Conservation (phyloP, 2,329 filamentous ascomycete genomes). For the Exophiala mesophila region DNA sequence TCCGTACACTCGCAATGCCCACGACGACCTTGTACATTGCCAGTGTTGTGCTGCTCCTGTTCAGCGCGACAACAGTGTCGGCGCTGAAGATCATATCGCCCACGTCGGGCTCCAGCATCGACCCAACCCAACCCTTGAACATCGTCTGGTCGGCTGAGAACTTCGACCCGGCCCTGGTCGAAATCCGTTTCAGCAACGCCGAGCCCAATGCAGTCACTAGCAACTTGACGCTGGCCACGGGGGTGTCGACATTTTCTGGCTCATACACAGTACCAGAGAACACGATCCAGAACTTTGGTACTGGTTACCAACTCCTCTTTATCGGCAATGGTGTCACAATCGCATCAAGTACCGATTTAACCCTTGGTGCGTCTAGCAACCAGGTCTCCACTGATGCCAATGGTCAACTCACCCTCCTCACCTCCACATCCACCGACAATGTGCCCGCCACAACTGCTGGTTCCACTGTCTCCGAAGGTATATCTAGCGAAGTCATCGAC, state of each 20-base stretch:
- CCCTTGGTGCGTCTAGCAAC: slow-evolving; percentile 1
- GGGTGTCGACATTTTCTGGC: slow-evolving; percentile 9
- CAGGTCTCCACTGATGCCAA: slow-evolving; percentile 3
- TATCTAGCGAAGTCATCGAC: slow-evolving; percentile 3
- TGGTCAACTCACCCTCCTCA: slow-evolving; percentile 9
- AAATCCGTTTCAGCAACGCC: slow-evolving; percentile 41
- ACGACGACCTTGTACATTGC: neutral
- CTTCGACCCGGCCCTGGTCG: slow-evolving; percentile 37
- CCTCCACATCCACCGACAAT: slow-evolving; percentile 1
- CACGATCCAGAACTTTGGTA: slow-evolving; percentile 7
- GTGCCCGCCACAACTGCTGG: neutral
- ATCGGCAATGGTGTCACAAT: slow-evolving; percentile 3
- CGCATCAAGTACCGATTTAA: slow-evolving; percentile 7
- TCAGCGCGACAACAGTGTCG: neutral
- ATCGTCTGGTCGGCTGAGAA: slow-evolving; percentile 21
- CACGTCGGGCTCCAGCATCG: slow-evolving; percentile 6
- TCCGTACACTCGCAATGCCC: too few relatives aligned
- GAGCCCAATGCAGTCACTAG: slow-evolving; percentile 14
- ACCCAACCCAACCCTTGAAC: slow-evolving; percentile 23
- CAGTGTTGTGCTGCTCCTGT: slow-evolving; percentile 5
- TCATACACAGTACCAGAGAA: slow-evolving; percentile 11
- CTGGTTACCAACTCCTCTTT: slow-evolving; percentile 8
- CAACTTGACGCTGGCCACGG: slow-evolving; percentile 10
- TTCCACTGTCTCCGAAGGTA: neutral
- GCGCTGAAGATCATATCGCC: slow-evolving; percentile 20